Evolutionary conservation across 164 flowering plant species (phyloP), one percentile per base, ranked within the genome.

Genomic region (Akebia trifoliata): DNA sequence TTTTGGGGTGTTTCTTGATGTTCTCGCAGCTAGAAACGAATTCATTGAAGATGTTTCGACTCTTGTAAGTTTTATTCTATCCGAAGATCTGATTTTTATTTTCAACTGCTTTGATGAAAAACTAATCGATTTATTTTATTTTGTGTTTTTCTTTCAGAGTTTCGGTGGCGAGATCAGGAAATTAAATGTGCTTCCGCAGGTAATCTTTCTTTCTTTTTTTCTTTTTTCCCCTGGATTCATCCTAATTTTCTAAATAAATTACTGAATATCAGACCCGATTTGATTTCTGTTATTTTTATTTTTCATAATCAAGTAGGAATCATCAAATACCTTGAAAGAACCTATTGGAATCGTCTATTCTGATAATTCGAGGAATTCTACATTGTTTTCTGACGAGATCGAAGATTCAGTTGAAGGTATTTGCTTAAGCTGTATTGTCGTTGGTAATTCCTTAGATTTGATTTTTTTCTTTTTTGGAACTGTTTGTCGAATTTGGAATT

Each of bases 141-240:
- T 30, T 34, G 24, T 58, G 6, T 20, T 10, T 29, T 34, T 15
- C 11, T 45, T 40, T 29, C 50, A 69, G 69, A 65, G 43, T 40
- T 56, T 64, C 35, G 69, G 69, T 1, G 54, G 64, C 8, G 81
- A 81, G 53, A 39, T 24, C 21, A 55, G 68, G 42, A 70, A 62
- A 39, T 62, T 83, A 3, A 85, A 87, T 81, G 67, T 83, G 39
- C 81, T 87, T 48, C 84, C 84, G 9, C 88, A 80, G 95, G 98
- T 91, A 53, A 8, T 24, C 24, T n/a, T 52, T 31, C 46, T 3
- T 57, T 38, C 4, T 1, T 29, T 24, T 50, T 8, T 43, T 58
- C 18, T 15, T 15, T 45, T 14, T 52, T 30, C 8, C 34, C 10
- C 12, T 50, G n/a, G n/a, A 71, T 25, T 34, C 1, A n/a, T n/a